These are phyloP conservation scores for Phylloporus sp. DNA, from an alignment of 768 basidiomycete species.

Conservation along the genomic window DNA sequence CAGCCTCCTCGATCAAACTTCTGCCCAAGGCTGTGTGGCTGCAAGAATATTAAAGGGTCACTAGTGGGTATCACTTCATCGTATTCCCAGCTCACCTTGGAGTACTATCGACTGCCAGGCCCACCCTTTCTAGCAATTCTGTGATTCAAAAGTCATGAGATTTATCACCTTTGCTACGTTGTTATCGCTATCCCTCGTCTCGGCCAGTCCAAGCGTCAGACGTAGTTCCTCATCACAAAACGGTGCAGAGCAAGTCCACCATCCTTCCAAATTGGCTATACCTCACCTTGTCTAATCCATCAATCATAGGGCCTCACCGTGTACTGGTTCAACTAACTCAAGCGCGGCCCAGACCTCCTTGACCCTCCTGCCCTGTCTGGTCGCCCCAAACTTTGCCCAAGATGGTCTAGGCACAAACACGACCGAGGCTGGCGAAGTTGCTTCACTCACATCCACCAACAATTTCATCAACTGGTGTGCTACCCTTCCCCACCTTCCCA, in stretches of 20 bases:
- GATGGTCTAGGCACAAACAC: conserved; percentile 39
- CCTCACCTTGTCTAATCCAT: conserved; percentile 2
- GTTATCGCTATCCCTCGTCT: conserved; percentile 24
- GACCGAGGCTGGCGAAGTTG: conserved; percentile 42
- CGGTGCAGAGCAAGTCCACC: conserved; percentile 38
- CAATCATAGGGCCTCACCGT: not conserved
- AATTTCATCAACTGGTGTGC: conserved; percentile 74
- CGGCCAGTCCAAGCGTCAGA: conserved; percentile 35
- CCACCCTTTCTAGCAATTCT: not conserved
- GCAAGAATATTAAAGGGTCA: too few species aligned
- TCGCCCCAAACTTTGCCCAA: conserved; percentile 53
- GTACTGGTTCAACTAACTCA: conserved; percentile 17
- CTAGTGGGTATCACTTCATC: not conserved
- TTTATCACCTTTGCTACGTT: conserved; percentile 35
- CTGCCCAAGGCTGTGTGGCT: too few species aligned
- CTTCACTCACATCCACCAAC: conserved; percentile 60
- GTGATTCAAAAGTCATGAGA: conserved; percentile 31
- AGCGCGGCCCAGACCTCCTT: conserved; percentile 23
- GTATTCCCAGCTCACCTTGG: not conserved
- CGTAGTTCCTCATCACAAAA: conserved; percentile 33
- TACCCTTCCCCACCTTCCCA: conserved; percentile 42
- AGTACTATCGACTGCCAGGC: conserved; percentile 13
- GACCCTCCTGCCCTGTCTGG: conserved; percentile 44
- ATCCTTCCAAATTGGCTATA: not conserved
- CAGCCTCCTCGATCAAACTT: not conserved